These are phyloP conservation scores for Friedmanniomyces simplex DNA, from an alignment of 495 filamentous ascomycete species.

Conservation along the genomic window DNA sequence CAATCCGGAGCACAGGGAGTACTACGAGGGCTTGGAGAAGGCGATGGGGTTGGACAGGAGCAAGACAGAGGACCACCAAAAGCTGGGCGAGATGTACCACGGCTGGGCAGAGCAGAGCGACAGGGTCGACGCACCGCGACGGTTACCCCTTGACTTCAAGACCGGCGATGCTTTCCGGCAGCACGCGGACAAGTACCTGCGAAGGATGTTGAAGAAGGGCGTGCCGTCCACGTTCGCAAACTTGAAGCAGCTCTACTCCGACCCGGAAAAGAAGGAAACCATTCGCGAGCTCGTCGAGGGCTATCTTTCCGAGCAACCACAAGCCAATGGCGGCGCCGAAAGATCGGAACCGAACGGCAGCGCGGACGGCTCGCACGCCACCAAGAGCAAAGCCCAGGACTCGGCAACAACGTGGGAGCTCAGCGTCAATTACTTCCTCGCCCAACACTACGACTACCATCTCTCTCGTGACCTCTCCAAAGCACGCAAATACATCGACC, in stretches of 20 bases:
- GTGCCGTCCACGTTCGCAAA: slow-evolving; percentile 94
- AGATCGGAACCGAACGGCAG: slow-evolving; percentile 34
- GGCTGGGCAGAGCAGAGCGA: slow-evolving; percentile 71
- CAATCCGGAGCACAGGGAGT: slow-evolving; percentile 76
- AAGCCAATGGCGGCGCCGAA: slow-evolving; percentile 37
- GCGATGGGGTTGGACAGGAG: slow-evolving; percentile 52
- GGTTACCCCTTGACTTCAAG: slow-evolving; percentile 84
- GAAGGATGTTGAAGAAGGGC: slow-evolving; percentile 85
- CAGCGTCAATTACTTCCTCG: slow-evolving; percentile 81
- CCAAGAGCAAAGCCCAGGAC: slow-evolving; percentile 34
- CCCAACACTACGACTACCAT: slow-evolving; percentile 92
- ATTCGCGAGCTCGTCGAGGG: slow-evolving; percentile 70
- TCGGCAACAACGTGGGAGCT: slow-evolving; percentile 44
- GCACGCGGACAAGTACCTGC: slow-evolving; percentile 70
- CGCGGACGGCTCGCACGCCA: slow-evolving; percentile 27
- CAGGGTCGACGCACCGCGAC: slow-evolving; percentile 70
- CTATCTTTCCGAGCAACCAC: slow-evolving; percentile 47
- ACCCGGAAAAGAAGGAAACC: slow-evolving; percentile 60
- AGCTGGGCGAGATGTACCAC: slow-evolving; percentile 64
- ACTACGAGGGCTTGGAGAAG: slow-evolving; percentile 68
- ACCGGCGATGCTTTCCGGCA: slow-evolving; percentile 71
- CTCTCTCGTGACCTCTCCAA: slow-evolving; percentile 73
- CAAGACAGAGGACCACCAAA: slow-evolving; percentile 43
- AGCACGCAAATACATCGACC: slow-evolving; percentile 73
- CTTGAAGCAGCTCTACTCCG: slow-evolving; percentile 79